phyloP scores from a whole-genome alignment of 176 grass and related monocot genomes.

The Musa itinerans region DNA sequence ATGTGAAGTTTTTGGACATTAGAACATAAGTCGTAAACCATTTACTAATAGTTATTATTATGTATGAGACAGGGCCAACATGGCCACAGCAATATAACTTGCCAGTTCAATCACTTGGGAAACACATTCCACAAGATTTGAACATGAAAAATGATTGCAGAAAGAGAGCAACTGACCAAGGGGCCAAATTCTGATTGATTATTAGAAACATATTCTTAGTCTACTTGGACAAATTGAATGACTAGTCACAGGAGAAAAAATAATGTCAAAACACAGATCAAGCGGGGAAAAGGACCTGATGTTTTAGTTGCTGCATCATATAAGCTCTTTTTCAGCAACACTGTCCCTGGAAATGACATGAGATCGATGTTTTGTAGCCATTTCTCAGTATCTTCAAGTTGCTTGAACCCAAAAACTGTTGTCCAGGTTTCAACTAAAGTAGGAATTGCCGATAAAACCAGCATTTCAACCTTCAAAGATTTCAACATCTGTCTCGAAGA shows the following conservation, averaged over 20 bases:
- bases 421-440: constrained; percentile 9
- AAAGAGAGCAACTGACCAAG: not conserved
- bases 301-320: constrained; percentile 12
- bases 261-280: not conserved
- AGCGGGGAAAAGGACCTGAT: constrained; percentile 15
- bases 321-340: constrained; percentile 58
- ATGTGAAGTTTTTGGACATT: not conserved
- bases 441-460: constrained; percentile 9
- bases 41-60: not conserved
- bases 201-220: not conserved
- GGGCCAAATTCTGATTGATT: not conserved
- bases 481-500: not conserved
- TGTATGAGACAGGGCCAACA: too few species aligned
- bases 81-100: too few species aligned
- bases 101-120: not conserved
- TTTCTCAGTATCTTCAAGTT: constrained; percentile 52
- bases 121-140: not conserved
- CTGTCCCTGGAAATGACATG: constrained; percentile 42
- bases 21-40: not conserved
- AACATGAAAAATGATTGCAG: not conserved
- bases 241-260: not conserved
- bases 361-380: constrained; percentile 46
- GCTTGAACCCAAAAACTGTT: constrained; percentile 44
- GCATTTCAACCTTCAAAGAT: constrained; percentile 6
- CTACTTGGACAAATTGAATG: not conserved